These are phyloP conservation scores for Lenwebbia sp. DNA, from an alignment of 345 rosid genomes.

Conservation along the genomic window DNA sequence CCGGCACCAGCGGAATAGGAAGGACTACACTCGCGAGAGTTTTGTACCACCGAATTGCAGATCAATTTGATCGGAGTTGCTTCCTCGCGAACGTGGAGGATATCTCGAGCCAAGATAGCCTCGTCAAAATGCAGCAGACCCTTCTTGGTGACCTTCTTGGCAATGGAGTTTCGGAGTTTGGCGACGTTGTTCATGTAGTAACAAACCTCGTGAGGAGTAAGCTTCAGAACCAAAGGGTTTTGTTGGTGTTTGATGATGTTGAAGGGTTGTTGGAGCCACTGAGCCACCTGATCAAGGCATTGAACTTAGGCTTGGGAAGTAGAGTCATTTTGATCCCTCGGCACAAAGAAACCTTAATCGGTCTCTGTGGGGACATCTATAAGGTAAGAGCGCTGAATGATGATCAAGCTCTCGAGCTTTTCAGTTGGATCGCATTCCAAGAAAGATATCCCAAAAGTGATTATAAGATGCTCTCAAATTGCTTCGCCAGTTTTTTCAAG, in stretches of 20 bases:
- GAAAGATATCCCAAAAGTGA: not conserved
- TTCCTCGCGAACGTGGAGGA: no score
- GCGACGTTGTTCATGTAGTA: no score
- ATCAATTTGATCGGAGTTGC: no score
- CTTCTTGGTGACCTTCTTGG: no score
- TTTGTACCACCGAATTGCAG: no score
- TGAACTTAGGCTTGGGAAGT: not conserved
- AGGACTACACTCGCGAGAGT: no score
- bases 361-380: not conserved
- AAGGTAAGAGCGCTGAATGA: not conserved
- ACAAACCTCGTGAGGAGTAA: no score
- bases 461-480: not conserved
- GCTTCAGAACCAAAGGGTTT: not conserved
- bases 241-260: not conserved
- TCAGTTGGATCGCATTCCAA: not conserved
- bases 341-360: not conserved
- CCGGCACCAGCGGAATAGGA: no score
- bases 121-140: no score
- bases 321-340: not conserved
- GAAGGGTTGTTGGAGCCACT: not conserved
- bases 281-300: not conserved
- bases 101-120: no score
- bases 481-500: not conserved
- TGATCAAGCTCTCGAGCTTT: not conserved
- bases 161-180: no score